Base-by-base conservation (phyloP, 2,329 filamentous ascomycete genomes). In the Massarina eburnea region DNA sequence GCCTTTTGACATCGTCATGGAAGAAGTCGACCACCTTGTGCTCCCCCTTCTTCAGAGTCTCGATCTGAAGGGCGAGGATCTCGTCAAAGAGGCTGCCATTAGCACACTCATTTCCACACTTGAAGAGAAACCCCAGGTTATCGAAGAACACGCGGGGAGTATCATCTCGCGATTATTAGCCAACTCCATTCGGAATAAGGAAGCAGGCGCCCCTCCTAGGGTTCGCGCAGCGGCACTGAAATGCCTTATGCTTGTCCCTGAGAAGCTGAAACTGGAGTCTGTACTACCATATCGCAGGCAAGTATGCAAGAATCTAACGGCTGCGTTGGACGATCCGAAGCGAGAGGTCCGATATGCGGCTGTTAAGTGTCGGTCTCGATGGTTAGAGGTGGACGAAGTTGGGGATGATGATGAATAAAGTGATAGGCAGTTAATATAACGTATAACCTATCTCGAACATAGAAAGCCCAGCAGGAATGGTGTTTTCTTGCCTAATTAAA, bases 1-100 rank as follows among this genome's bases (percentile, higher is more conserved):
- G 34, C 78, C 83, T 0, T 81, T 83, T 26, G 70, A 76, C 4
- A 75, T 87, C 34, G 76, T 86, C 10, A 75, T 83, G 57, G 76
- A 81, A 12, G 79, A 83, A 56, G 73, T 86, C 8, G 70, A 73
- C 1, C 76, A 77, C 4, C 71, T 87, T 2, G 71, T 82, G 4
- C 80, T 82, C 0, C 72, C 86, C 1, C 76, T 87, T 15, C 72
- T 87, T 0, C 84, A 86, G 59, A 80, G 76, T 24, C 74, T 87
- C 4, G 83, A 86, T 55, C 72, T 83, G 3, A 59, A 69, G 17
- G 67, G 70, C 45, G 76, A 76, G 2, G 71, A 78, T 35, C 70
- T 72, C 9, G 79, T 85, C 49, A 84, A 85, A 54, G 73, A 77
- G 43, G 80, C 81, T 4, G 83, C 82, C 0, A 76, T 87, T 20